phyloP scores from a whole-genome alignment of 805 yeast genomes.

The Sugiyamaella chiloensis region DNA sequence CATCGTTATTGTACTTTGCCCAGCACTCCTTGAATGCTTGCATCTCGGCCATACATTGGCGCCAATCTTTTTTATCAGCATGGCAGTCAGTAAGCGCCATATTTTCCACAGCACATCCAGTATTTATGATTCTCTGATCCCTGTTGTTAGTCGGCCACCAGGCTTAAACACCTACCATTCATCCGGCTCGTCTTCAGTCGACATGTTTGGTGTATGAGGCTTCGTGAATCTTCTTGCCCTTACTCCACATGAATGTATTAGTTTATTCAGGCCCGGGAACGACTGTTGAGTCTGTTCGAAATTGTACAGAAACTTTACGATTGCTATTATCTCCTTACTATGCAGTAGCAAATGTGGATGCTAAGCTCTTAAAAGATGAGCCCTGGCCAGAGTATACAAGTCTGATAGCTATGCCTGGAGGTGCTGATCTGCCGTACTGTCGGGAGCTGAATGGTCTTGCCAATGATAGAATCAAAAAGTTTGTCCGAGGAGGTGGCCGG shows the following conservation, averaged over 20 bases:
- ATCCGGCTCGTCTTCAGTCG: slow-evolving; percentile 65
- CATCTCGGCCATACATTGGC: slow-evolving; percentile 66
- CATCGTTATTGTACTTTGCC: slow-evolving; percentile 53
- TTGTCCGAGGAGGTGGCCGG: slow-evolving; percentile 74
- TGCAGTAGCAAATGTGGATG: slow-evolving; percentile 73
- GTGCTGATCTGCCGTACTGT: slow-evolving; percentile 91
- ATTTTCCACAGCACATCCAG: slow-evolving; percentile 78
- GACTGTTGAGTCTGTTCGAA: slow-evolving; percentile 80
- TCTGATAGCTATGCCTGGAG: slow-evolving; percentile 87
- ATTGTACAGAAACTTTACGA: slow-evolving; percentile 73
- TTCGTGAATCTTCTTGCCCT: background rate
- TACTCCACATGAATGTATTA: slow-evolving; percentile 59
- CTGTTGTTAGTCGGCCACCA: slow-evolving; percentile 32
- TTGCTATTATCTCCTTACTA: slow-evolving; percentile 78
- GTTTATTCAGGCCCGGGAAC: slow-evolving; percentile 79
- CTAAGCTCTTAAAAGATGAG: slow-evolving; percentile 61
- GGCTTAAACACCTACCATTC: slow-evolving; percentile 49
- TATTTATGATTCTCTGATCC: slow-evolving; percentile 68
- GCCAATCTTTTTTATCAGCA: slow-evolving; percentile 81
- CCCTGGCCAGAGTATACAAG: slow-evolving; percentile 88
- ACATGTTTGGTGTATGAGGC: too few species aligned
- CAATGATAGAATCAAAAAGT: slow-evolving; percentile 56
- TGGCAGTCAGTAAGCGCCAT: slow-evolving; percentile 69
- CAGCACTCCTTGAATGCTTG: slow-evolving; percentile 61
- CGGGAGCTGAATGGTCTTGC: slow-evolving; percentile 67